Evolutionary conservation across 306 rosid genomes (phyloP).

Genomic region (Cucurbita argyrosperma): DNA sequence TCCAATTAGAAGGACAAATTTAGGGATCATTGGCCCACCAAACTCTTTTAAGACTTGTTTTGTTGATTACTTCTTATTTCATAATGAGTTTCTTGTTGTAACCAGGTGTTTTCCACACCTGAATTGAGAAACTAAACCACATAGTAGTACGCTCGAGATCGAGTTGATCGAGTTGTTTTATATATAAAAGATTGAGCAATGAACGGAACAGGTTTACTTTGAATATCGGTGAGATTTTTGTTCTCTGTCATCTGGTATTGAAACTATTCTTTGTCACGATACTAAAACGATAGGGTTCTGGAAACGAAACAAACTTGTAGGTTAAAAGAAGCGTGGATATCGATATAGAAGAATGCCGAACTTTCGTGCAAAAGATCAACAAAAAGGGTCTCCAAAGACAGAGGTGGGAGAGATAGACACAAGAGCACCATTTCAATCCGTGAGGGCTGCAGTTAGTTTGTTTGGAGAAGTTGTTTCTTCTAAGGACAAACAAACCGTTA

Average conservation of each 20-base stretch:
- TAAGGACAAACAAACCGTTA: conserved; percentile 11
- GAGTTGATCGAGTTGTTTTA: too few species aligned
- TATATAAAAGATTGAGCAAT: too few species aligned
- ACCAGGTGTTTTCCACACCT: neutral
- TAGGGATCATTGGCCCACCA: neutral
- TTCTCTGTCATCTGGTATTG: neutral
- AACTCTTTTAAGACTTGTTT: neutral
- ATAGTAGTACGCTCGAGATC: neutral
- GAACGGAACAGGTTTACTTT: neutral
- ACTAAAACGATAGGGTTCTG: neutral
- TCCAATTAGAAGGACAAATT: neutral
- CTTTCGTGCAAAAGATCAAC: conserved; percentile 15
- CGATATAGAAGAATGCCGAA: conserved; percentile 24
- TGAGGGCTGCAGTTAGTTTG: conserved; percentile 75
- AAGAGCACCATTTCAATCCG: conserved; percentile 95
- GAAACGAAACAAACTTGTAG: conserved; percentile 1
- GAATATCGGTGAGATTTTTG: neutral
- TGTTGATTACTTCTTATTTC: neutral
- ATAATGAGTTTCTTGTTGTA: neutral
- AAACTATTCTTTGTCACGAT: neutral
- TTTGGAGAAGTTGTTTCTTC: conserved; percentile 66
- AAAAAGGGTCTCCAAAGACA: conserved; percentile 44
- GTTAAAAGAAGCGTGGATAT: neutral
- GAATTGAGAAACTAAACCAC: neutral
- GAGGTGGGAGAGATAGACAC: conserved; percentile 91